Evolutionary conservation across 2,329 filamentous ascomycete species (phyloP).

Genomic region (Clonostachys chloroleuca): DNA sequence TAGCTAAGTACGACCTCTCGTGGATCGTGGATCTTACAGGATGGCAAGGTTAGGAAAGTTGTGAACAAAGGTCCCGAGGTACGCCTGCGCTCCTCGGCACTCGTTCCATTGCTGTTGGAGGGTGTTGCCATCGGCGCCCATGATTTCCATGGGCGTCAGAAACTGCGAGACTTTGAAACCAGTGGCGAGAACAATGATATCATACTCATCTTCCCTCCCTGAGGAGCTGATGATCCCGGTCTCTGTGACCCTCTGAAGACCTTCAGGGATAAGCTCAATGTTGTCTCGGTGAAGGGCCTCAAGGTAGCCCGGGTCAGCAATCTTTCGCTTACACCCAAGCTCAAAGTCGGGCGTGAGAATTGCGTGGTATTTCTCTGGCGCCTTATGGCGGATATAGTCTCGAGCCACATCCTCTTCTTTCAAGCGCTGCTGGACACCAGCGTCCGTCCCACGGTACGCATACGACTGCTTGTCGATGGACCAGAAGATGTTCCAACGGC

Average conservation of each 20-base stretch:
- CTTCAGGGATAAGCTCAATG: conserved; percentile 14
- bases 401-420: neutral
- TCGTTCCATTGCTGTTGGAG: conserved; percentile 17
- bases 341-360: neutral
- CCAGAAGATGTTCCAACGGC: conserved; percentile 8
- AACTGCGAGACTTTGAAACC: conserved; percentile 16
- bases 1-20: too few species aligned
- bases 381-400: conserved; percentile 23
- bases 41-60: conserved; percentile 16
- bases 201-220: conserved; percentile 6
- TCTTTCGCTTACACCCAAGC: conserved; percentile 1
- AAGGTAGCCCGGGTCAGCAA: conserved; percentile 13
- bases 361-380: neutral
- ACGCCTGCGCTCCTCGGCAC: conserved; percentile 17
- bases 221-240: conserved; percentile 22
- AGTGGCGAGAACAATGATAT: conserved; percentile 15
- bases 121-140: conserved; percentile 21
- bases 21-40: neutral
- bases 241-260: conserved; percentile 17
- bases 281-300: conserved; percentile 13
- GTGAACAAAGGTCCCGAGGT: conserved; percentile 19
- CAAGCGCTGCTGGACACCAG: neutral
- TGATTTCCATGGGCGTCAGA: conserved; percentile 16
- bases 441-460: neutral
- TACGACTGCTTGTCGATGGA: conserved; percentile 7